Base-by-base conservation (phyloP, 805 yeast species). In the Kodamaea lidongshanica region DNA sequence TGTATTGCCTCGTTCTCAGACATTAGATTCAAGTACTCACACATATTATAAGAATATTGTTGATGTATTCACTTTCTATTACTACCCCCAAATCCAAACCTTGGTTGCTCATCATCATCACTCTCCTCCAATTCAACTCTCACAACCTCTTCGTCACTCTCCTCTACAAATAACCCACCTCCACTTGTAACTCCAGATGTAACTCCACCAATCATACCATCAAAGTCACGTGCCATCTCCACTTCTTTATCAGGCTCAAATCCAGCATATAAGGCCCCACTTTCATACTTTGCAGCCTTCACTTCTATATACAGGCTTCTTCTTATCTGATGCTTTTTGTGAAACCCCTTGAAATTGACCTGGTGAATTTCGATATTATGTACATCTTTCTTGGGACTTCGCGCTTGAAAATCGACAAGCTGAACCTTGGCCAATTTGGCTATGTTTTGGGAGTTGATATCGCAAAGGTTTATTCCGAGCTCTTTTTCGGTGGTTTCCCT, bases 311-410 rank as follows among this genome's bases (percentile, higher is more conserved):
- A 60, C 7, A 54, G 48, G 30, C 61, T 53, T 3, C 36, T 26
- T 42, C 41, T 7, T 43, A 13, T 4, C 41, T 39, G 21, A 19
- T 8, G 21, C 9, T 41, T 39, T 35, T 58, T 59, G 17, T 35
- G 41, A 45, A 67, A 67, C 4, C 37, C 48, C 32, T 67, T 67
- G 37, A 57, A 65, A 37, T 65, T 65, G 35, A 54, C 62, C 8
- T 68, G 38, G 1, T 46, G 50, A 12, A 40, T 31, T 58, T 62
- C 53, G 11, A 39, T 41, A 1, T 38, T 33, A 21, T 37, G 33
- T 14, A 33, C 24, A 14, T n/a, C n/a, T n/a, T n/a, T n/a, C n/a
- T n/a, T n/a, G n/a, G n/a, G n/a, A n/a, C n/a, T n/a, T n/a, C n/a
- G n/a, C n/a, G n/a, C n/a, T n/a, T n/a, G n/a, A n/a, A n/a, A n/a